A percentile compares a stretch with the other conserved stretches of the same genome.
phyloP scores from a whole-genome alignment of 805 yeast genomes.

The Kodamaea neixiangensis region DNA sequence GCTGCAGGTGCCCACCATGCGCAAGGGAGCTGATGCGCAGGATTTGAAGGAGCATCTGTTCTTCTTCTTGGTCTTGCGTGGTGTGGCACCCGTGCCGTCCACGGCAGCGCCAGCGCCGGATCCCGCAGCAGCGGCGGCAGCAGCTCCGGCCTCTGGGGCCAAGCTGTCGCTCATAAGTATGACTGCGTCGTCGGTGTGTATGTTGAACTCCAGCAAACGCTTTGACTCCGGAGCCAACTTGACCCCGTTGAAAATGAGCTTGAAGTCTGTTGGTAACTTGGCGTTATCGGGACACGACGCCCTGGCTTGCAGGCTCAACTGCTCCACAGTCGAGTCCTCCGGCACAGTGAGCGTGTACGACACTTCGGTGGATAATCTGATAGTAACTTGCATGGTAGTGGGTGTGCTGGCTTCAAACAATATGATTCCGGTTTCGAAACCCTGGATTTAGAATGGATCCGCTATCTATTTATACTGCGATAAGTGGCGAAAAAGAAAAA shows the following conservation, averaged over 20 bases:
- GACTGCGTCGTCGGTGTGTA: slow-evolving; percentile 20
- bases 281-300: slow-evolving; percentile 33
- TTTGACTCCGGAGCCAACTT: slow-evolving; percentile 33
- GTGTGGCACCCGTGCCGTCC: slow-evolving; percentile 18
- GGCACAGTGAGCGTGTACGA: slow-evolving; percentile 51
- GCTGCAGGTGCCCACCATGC: slow-evolving; percentile 79
- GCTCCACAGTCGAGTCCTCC: slow-evolving; percentile 53
- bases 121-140: slow-evolving; percentile 14
- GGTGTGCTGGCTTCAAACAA: background rate
- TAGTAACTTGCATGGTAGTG: slow-evolving; percentile 47
- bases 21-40: slow-evolving; percentile 65
- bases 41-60: slow-evolving; percentile 51
- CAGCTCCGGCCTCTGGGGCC: slow-evolving; percentile 13
- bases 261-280: slow-evolving; percentile 38
- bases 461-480: slow-evolving; percentile 8
- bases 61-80: slow-evolving; percentile 38
- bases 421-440: background rate
- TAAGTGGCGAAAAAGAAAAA: slow-evolving; percentile 10
- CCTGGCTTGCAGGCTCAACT: slow-evolving; percentile 48
- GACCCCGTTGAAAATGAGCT: slow-evolving; percentile 41
- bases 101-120: slow-evolving; percentile 20
- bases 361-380: slow-evolving; percentile 48
- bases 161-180: slow-evolving; percentile 26
- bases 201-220: slow-evolving; percentile 22
- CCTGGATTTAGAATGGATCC: background rate